Evolutionary conservation across 495 filamentous ascomycete species (phyloP).

Genomic region (Neurospora sp.): DNA sequence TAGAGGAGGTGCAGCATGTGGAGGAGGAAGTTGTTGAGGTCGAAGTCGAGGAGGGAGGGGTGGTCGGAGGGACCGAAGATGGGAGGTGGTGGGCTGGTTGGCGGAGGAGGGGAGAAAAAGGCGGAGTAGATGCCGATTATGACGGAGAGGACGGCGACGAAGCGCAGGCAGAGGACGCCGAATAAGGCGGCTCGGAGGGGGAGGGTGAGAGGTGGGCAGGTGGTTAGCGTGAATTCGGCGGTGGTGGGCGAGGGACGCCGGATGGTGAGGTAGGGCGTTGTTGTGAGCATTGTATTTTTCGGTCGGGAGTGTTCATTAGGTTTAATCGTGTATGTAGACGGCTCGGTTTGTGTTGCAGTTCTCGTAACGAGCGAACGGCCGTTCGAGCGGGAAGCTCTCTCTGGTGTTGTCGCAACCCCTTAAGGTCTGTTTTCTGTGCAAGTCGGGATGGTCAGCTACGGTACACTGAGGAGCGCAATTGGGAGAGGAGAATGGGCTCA

Average conservation of each 20-base stretch:
- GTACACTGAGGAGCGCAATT: background rate
- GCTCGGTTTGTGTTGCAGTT: too few species aligned
- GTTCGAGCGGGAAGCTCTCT: background rate
- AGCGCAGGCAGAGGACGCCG: constrained; percentile 39
- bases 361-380: background rate
- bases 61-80: background rate
- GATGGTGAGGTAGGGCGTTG: constrained; percentile 46
- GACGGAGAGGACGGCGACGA: constrained; percentile 21
- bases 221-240: constrained; percentile 78
- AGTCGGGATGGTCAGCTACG: background rate
- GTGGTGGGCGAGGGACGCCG: constrained; percentile 76
- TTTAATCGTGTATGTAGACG: background rate
- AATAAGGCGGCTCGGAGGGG: constrained; percentile 45
- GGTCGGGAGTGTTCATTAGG: background rate
- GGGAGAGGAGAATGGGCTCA: background rate
- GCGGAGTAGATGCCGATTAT: constrained; percentile 28
- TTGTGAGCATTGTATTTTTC: constrained; percentile 36
- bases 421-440: background rate
- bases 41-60: background rate
- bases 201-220: constrained; percentile 48
- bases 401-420: background rate
- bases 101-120: constrained; percentile 4
- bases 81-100: background rate
- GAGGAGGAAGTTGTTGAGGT: constrained; percentile 18
- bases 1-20: constrained; percentile 25